Conservation (phyloP, 306 rosid genomes). For the barrel medic (Medicago truncatula) region DNA sequence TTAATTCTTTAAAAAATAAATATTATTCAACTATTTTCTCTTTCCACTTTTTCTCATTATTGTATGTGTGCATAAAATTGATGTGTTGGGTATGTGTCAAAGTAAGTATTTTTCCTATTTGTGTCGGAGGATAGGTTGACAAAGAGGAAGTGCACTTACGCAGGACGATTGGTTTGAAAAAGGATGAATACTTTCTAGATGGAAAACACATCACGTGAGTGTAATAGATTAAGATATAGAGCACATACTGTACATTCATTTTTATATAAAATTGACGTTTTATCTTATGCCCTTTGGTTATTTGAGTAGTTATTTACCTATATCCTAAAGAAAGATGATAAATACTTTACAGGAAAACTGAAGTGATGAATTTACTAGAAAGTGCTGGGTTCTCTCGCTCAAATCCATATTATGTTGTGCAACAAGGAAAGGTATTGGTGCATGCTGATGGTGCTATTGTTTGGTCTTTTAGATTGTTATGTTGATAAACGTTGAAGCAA, state of each 20-base stretch:
- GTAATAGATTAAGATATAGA: conserved; percentile 15
- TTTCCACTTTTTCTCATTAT: no score
- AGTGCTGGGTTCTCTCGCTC: conserved; percentile 99
- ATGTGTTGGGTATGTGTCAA: no score
- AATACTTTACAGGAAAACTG: conserved; percentile 75
- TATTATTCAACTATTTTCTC: no score
- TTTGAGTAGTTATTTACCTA: conserved; percentile 7
- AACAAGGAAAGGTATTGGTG: conserved; percentile 89
- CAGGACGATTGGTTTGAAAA: conserved; percentile 83
- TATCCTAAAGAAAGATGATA: conserved; percentile 17
- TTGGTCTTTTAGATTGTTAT: conserved; percentile 35
- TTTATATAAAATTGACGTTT: conserved; percentile 1
- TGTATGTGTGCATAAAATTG: no score
- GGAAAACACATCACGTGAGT: conserved; percentile 98
- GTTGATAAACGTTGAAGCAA: conserved; percentile 24
- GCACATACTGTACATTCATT: conserved; percentile 4
- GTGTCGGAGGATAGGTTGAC: conserved; percentile 72
- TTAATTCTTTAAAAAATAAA: no score
- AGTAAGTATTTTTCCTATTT: no score
- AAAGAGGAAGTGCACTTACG: conserved; percentile 98
- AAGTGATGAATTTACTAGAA: conserved; percentile 98
- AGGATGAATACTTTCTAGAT: conserved; percentile 92
- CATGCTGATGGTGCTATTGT: conserved; percentile 30
- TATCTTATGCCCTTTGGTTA: not conserved
- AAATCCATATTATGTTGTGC: conserved; percentile 98